Evolutionary conservation across 2,329 filamentous ascomycete species (phyloP).

Genomic region (Teratosphaeria zuluensis): DNA sequence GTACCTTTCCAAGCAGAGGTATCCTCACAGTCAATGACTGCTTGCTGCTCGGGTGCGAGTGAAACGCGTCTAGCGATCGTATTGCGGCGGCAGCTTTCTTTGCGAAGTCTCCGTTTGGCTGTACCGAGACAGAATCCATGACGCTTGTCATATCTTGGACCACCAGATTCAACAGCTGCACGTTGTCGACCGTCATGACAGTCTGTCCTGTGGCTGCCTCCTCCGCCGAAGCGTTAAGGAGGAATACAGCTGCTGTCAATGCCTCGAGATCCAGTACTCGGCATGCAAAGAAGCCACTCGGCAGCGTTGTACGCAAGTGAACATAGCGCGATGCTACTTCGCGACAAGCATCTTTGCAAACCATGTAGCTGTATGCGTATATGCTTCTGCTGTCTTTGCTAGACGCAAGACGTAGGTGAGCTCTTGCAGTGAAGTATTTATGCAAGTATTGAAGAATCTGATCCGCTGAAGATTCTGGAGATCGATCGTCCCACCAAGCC

Average conservation of each 20-base stretch:
- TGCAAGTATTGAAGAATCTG: conserved; percentile 19
- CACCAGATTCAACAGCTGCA: background rate
- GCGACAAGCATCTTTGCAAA: conserved; percentile 16
- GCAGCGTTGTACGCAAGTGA: conserved; percentile 11
- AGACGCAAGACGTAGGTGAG: conserved; percentile 19
- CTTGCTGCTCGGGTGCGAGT: background rate
- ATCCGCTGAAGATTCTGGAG: conserved; percentile 5
- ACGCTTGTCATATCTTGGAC: background rate
- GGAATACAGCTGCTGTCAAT: conserved; percentile 16
- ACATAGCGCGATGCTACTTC: conserved; percentile 13
- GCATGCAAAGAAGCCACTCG: conserved; percentile 18
- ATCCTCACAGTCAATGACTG: background rate
- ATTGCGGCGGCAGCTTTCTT: background rate
- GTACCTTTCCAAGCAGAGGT: background rate
- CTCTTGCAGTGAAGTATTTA: conserved; percentile 17
- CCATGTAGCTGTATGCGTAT: conserved; percentile 17
- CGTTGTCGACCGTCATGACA: background rate
- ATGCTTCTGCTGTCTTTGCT: conserved; percentile 13
- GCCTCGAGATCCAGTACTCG: conserved; percentile 20
- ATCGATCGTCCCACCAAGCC: conserved; percentile 15
- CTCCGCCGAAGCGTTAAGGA: conserved; percentile 5
- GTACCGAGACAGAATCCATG: background rate
- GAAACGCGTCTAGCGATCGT: background rate
- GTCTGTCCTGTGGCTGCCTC: background rate
- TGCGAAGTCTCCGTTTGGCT: background rate